These are phyloP conservation scores for Tilletia walkeri DNA, from an alignment of 1,284 basidiomycete genomes.

Conservation along the genomic window DNA sequence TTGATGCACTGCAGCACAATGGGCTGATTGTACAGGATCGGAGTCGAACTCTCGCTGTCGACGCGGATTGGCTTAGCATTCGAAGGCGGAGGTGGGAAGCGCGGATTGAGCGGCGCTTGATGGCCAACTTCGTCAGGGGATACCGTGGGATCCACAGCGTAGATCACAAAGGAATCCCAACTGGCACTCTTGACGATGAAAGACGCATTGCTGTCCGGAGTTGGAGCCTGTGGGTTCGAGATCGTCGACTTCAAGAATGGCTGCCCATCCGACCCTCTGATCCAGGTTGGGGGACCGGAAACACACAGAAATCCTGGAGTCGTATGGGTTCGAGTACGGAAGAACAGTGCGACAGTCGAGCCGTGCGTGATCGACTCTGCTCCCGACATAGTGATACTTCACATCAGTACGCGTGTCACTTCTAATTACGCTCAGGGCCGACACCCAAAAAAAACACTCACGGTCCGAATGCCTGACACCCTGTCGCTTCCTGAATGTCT, in stretches of 20 bases:
- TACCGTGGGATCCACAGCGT: constrained; percentile 70
- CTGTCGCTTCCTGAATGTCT: constrained; percentile 78
- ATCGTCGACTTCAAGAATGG: constrained; percentile 38
- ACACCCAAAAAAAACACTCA: constrained; percentile 21
- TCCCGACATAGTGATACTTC: neutral
- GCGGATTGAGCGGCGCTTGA: constrained; percentile 27
- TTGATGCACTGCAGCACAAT: constrained; percentile 90
- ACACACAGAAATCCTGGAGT: constrained; percentile 89
- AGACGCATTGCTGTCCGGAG: constrained; percentile 32
- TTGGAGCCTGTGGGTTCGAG: constrained; percentile 29
- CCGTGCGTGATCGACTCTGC: constrained; percentile 84
- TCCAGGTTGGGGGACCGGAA: constrained; percentile 68
- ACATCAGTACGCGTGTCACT: no score
- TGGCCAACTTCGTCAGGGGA: constrained; percentile 60
- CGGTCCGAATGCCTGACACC: constrained; percentile 75
- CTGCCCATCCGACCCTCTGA: constrained; percentile 49
- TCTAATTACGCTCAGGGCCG: constrained; percentile 2
- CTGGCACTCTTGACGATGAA: constrained; percentile 59
- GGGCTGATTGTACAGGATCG: constrained; percentile 90
- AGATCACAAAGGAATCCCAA: constrained; percentile 89
- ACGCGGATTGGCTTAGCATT: constrained; percentile 75
- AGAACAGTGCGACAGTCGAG: constrained; percentile 89
- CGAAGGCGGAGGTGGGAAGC: constrained; percentile 78
- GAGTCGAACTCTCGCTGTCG: constrained; percentile 22
- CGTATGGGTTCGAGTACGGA: constrained; percentile 76